Evolutionary conservation across 1,284 basidiomycete genomes (phyloP), one percentile per base, ranked within the genome.

Genomic region (Malassezia caprae): DNA sequence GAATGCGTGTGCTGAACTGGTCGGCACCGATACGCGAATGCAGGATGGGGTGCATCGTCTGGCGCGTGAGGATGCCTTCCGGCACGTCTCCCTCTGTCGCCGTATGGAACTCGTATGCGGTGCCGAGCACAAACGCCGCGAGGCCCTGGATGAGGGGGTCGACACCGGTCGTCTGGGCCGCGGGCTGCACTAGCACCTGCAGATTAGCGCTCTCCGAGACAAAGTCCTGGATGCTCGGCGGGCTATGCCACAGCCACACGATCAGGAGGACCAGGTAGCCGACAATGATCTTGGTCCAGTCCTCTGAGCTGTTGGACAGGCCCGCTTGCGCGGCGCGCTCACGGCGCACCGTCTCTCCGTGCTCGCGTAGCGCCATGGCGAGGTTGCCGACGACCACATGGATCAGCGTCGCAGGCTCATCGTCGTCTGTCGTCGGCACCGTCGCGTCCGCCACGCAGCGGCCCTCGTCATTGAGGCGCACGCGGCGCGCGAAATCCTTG

Each of bases 171-270:
- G 84, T 83, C 76, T 93, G 90, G 49, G 91, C 91, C 60, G 94
- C 87, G 1, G 90, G 90, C 74, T 94, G 90, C 19, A 94, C 88
- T 1, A 73, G 56, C 10, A 68, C 68, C 54, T 90, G 87, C 51
- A 98, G 76, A 47, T 90, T 90, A 12, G 90, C 87, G 10, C 88
- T 86, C 68, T 83, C 82, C 50, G 87, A 85, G 56, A 98, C 78
- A 71, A 96, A 91, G 73, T 90, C 90, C 52, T 84, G 81, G 42
- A 96, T 89, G 0, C 86, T 85, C 50, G 80, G 81, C 0, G 90
- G 84, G 61, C 91, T 90, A 65, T 96, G 90, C 90, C 90, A 96
- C n/a, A 96, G 79, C 93, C 93, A 98, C 50, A 88, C 86, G 15
- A 83, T 80, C 19, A 98, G 79, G 43, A 94, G 76, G 35, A 83